Evolutionary conservation across 768 basidiomycete species (phyloP), one percentile per base, ranked within the genome.

Genomic region (Kondoa malvinella): DNA sequence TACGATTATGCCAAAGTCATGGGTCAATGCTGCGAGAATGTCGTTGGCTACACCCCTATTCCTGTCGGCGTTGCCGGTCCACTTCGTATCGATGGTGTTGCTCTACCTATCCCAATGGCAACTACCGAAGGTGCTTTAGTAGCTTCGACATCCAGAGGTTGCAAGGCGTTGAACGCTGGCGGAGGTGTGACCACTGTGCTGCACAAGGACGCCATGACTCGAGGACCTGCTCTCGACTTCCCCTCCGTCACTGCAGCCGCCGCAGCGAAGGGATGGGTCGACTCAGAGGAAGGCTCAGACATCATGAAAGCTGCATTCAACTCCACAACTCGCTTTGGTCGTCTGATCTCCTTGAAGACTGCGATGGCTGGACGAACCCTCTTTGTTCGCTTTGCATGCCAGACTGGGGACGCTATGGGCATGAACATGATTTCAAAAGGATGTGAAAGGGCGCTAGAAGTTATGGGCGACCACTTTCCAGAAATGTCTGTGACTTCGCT

Each of bases 401-500:
- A 84, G 66, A 97, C 95, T 0, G 95, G 92, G 32, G 94, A 97
- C 74, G 94, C 95, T 56, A 99, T 97, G 94, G 95, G 95, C 21
- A 99, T 99, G 95, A 99, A 99, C 81, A 99, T 97, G 95, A 95
- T 97, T 75, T 89, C 87, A 8, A 99, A 99, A 79, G 95, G 92
- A 1, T 92, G 91, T 12, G 95, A 97, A 80, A 88, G 88, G 78
- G 92, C 92, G 26, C 82, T 99, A 15, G 90, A 87, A 74, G 82
- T 81, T 26, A 74, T 80, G 68, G 81, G 82, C 72, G 80, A 81
- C 63, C 78, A 85, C 73, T 99, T 90, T 81, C 94, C 94, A 2
- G 85, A 86, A 69, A 96, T 96, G 92, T 77, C 84, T 66, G 85
- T 91, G 56, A 82, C 95, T 34, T 88, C 94, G 8, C 82, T 99